Percentiles rank a stretch among this genome's conserved stretches.
These are phyloP conservation scores for Miscanthus lutarioriparius DNA, from an alignment of 176 grass and related monocot species.

Conservation along the genomic window DNA sequence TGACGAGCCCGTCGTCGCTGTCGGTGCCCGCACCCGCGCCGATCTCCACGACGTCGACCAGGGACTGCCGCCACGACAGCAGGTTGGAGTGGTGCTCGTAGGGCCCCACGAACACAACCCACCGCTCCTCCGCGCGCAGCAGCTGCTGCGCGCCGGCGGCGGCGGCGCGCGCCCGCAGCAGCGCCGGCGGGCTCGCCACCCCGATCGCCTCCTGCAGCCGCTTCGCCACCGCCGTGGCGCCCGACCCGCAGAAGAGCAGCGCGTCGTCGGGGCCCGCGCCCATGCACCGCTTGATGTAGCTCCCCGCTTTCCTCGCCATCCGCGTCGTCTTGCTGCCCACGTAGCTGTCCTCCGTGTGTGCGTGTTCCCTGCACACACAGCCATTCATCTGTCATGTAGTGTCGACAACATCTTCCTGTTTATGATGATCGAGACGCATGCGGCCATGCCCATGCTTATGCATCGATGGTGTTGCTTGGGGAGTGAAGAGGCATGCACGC, in stretches of 20 bases:
- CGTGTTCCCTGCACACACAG: slow-evolving; percentile 56
- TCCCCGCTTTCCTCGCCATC: slow-evolving; percentile 41
- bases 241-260: slow-evolving; percentile 75
- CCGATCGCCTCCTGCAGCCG: slow-evolving; percentile 85
- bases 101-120: slow-evolving; percentile 78
- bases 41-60: slow-evolving; percentile 73
- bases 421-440: too few species aligned
- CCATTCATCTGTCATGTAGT: background rate
- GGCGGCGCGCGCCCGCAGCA: background rate
- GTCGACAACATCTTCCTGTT: too few species aligned
- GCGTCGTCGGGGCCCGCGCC: slow-evolving; percentile 53
- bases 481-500: background rate
- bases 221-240: slow-evolving; percentile 66
- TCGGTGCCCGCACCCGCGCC: slow-evolving; percentile 2
- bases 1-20: slow-evolving; percentile 48
- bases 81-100: slow-evolving; percentile 96
- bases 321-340: slow-evolving; percentile 67
- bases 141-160: background rate
- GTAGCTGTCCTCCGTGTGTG: slow-evolving; percentile 86
- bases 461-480: background rate
- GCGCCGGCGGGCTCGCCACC: slow-evolving; percentile 39
- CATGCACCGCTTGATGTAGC: slow-evolving; percentile 80
- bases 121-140: slow-evolving; percentile 53
- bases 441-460: background rate
- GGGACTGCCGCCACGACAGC: slow-evolving; percentile 80